Percentiles rank a stretch among this genome's conserved stretches.
Evolutionary conservation across 1,284 basidiomycete genomes (phyloP).

Genomic region (Puccinia triticina): DNA sequence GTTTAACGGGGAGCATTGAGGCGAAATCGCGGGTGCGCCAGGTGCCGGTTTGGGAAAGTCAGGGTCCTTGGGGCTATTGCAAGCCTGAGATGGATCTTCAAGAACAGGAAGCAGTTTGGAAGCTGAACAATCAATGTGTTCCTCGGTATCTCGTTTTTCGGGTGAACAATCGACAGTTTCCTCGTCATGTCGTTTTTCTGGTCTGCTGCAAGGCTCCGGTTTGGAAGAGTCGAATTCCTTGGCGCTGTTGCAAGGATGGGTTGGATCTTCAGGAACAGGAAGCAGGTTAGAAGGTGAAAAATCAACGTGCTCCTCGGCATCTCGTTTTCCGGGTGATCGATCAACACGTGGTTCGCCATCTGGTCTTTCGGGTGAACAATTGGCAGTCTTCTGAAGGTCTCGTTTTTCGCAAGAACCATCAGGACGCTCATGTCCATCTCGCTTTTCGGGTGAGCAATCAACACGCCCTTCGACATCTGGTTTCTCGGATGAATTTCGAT

Average conservation of each 20-base stretch:
- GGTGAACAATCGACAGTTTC: background rate
- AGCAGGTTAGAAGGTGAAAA: too few relatives aligned
- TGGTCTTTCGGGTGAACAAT: background rate
- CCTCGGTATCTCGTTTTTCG: background rate
- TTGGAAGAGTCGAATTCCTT: too few relatives aligned
- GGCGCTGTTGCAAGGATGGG: too few relatives aligned
- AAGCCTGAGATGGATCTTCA: background rate
- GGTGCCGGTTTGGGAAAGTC: background rate
- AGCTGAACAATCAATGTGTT: background rate
- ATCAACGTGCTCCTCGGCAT: too few relatives aligned
- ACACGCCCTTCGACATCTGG: background rate
- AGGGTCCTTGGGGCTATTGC: background rate
- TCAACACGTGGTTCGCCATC: background rate
- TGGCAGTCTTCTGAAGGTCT: background rate
- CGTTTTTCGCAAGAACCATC: background rate
- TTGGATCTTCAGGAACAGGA: too few relatives aligned
- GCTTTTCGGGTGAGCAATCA: conserved; percentile 10
- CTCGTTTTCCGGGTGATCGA: too few relatives aligned
- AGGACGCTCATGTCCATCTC: background rate
- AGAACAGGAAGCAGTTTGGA: conserved; percentile 9
- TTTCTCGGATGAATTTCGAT: conserved; percentile 8
- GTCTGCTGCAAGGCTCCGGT: too few relatives aligned
- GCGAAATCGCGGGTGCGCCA: background rate
- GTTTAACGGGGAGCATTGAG: background rate
- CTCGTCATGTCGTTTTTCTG: background rate